Conservation (phyloP, 257 asterid species). For the Phtheirospermum japonicum region DNA sequence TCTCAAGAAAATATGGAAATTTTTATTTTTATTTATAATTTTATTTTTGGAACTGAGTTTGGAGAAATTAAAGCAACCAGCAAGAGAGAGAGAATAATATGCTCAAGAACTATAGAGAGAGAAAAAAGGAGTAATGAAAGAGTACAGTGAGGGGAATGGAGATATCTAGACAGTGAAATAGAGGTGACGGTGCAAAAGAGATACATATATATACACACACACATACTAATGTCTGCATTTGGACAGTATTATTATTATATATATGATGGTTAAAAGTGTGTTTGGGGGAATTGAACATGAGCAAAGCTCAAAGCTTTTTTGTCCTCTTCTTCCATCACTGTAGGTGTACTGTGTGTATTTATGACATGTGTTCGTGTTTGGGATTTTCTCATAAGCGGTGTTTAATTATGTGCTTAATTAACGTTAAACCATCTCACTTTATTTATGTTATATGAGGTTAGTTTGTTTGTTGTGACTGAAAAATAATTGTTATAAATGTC, state of each 20-base stretch:
- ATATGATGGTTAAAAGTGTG: constrained; percentile 24
- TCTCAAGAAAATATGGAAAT: constrained; percentile 24
- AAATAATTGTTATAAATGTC: no score
- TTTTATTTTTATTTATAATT: not conserved
- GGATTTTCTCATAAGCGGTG: no score
- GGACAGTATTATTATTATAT: constrained; percentile 22
- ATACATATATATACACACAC: constrained; percentile 22
- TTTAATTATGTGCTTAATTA: no score
- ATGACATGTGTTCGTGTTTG: not conserved
- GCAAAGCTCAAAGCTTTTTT: constrained; percentile 28
- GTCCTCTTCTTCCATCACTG: not conserved
- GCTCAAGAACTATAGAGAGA: not conserved
- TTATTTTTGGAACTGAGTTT: constrained; percentile 16
- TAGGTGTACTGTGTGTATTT: not conserved
- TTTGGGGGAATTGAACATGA: constrained; percentile 25
- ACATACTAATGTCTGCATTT: constrained; percentile 24
- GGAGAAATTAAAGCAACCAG: no score
- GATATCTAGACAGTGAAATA: constrained; percentile 36
- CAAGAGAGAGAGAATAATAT: not conserved
- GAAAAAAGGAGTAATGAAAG: not conserved
- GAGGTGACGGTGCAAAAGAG: constrained; percentile 33
- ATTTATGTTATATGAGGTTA: no score
- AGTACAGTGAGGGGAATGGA: constrained; percentile 28
- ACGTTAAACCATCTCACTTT: not conserved
- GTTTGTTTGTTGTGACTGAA: no score